Percentiles rank a stretch among this genome's conserved stretches.
Evolutionary conservation across 2,329 filamentous ascomycete genomes (phyloP).

Genomic region (Sclerotinia glacialis): DNA sequence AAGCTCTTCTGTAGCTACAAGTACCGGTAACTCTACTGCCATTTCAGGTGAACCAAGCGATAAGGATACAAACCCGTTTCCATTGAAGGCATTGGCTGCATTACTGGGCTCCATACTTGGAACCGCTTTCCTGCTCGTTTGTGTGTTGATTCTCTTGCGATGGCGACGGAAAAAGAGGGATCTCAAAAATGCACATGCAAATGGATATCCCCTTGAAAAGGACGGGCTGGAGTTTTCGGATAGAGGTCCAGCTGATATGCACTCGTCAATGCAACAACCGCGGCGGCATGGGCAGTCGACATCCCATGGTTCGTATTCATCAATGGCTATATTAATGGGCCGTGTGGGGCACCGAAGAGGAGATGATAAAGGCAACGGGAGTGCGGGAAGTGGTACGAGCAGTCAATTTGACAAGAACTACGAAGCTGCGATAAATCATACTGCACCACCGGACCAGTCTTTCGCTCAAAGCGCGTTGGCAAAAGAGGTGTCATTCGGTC

Average conservation of each 20-base stretch:
- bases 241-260: slow-evolving; percentile 42
- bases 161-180: slow-evolving; percentile 57
- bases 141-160: slow-evolving; percentile 66
- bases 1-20: slow-evolving; percentile 31
- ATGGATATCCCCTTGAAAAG: slow-evolving; percentile 56
- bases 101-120: slow-evolving; percentile 80
- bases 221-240: slow-evolving; percentile 50
- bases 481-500: slow-evolving; percentile 38
- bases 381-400: slow-evolving; percentile 56
- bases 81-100: slow-evolving; percentile 70
- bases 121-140: slow-evolving; percentile 48
- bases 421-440: slow-evolving; percentile 60
- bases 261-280: slow-evolving; percentile 40
- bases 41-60: slow-evolving; percentile 23
- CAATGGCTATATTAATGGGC: slow-evolving; percentile 65
- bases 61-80: slow-evolving; percentile 36
- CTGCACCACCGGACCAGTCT: slow-evolving; percentile 48
- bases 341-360: slow-evolving; percentile 50
- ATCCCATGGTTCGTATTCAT: slow-evolving; percentile 59
- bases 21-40: slow-evolving; percentile 37
- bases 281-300: slow-evolving; percentile 48
- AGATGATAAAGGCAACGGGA: slow-evolving; percentile 49
- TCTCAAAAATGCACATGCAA: slow-evolving; percentile 48
- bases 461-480: slow-evolving; percentile 14
- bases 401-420: slow-evolving; percentile 61